Evolutionary conservation across 352 stramenopile species (phyloP).

Genomic region (Peronospora destructor): DNA sequence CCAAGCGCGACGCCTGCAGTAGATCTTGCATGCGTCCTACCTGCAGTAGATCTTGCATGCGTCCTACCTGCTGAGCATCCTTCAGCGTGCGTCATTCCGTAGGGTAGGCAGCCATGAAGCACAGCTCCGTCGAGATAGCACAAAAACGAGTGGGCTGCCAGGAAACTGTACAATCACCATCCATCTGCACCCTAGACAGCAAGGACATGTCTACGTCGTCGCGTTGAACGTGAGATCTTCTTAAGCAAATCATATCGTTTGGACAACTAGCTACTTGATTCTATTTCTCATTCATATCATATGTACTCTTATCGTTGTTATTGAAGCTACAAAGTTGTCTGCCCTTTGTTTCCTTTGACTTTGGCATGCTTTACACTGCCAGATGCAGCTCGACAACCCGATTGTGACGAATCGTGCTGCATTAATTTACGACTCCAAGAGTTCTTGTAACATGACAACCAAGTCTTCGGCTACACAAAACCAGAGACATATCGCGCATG

Average conservation of each 20-base stretch:
- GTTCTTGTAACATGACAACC: too few relatives aligned
- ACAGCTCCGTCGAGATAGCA: slow-evolving; percentile 13
- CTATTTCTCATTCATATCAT: too few relatives aligned
- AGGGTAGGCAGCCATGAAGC: slow-evolving; percentile 12
- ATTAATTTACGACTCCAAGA: too few relatives aligned
- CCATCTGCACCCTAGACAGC: slow-evolving; percentile 10
- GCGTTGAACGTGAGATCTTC: slow-evolving; percentile 1
- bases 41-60: slow-evolving; percentile 7
- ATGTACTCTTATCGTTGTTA: not conserved
- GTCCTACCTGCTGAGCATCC: slow-evolving; percentile 7
- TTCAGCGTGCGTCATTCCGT: slow-evolving; percentile 12
- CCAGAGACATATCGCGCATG: not conserved
- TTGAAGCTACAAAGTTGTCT: slow-evolving; percentile 8
- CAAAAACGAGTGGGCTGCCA: slow-evolving; percentile 10
- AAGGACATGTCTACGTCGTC: not conserved
- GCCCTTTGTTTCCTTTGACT: slow-evolving; percentile 6
- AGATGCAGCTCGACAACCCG: not conserved
- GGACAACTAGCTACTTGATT: too few relatives aligned
- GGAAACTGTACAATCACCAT: slow-evolving; percentile 23
- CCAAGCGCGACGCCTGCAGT: not conserved
- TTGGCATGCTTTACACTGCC: not conserved
- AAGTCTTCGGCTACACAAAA: too few relatives aligned
- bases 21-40: slow-evolving; percentile 5
- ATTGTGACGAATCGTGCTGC: not conserved
- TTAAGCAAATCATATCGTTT: too few relatives aligned